Evolutionary conservation across 805 yeast species (phyloP).

Genomic region (Ogataea trehalophila): DNA sequence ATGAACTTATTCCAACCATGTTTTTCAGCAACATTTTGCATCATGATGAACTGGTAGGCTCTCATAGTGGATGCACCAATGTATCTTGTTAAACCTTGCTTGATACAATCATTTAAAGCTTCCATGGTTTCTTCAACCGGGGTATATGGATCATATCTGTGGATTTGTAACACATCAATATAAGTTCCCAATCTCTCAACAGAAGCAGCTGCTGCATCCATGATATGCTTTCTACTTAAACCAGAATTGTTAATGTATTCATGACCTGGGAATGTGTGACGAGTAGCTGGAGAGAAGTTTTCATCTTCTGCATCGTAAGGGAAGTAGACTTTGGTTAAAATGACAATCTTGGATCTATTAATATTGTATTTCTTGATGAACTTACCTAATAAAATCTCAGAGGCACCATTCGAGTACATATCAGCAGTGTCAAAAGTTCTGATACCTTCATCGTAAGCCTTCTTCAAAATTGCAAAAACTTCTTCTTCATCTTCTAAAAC

Average conservation of each 20-base stretch:
- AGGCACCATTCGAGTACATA: slow-evolving; percentile 38
- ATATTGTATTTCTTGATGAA: slow-evolving; percentile 46
- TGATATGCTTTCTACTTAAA: slow-evolving; percentile 38
- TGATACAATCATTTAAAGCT: slow-evolving; percentile 47
- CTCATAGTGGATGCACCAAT: slow-evolving; percentile 60
- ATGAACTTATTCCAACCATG: slow-evolving; percentile 53
- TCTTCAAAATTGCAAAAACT: slow-evolving; percentile 37
- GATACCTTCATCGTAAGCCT: slow-evolving; percentile 39
- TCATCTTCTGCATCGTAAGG: too few species aligned
- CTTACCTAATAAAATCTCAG: slow-evolving; percentile 46
- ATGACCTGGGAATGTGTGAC: too few species aligned
- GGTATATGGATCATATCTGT: slow-evolving; percentile 42
- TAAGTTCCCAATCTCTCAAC: slow-evolving; percentile 46
- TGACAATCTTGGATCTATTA: slow-evolving; percentile 49
- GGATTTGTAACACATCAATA: slow-evolving; percentile 50
- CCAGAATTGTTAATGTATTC: slow-evolving; percentile 33
- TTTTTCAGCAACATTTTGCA: slow-evolving; percentile 52
- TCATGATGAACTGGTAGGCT: slow-evolving; percentile 45
- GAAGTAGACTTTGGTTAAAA: too few species aligned
- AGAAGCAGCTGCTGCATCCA: slow-evolving; percentile 37
- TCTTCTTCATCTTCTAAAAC: slow-evolving; percentile 41
- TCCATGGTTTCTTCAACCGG: slow-evolving; percentile 50
- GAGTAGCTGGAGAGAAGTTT: too few species aligned
- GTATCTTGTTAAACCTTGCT: slow-evolving; percentile 42
- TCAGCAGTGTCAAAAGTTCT: slow-evolving; percentile 49